A percentile compares a stretch with the other conserved stretches of the same genome.
Evolutionary conservation across 257 asterid genomes (phyloP).

Genomic region (Solanum okadae): DNA sequence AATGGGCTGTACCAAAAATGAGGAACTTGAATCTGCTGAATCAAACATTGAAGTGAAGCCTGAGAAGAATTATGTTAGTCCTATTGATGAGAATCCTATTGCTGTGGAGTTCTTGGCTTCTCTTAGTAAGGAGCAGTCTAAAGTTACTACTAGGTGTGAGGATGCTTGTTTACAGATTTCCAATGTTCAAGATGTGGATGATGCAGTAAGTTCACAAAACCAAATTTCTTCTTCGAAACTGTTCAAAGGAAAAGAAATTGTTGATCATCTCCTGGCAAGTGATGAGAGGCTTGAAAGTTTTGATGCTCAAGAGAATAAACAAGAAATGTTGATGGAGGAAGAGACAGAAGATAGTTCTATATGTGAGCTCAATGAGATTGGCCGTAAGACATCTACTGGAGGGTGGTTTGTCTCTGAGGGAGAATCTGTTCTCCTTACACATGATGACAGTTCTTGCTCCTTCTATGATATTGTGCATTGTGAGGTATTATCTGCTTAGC

Average conservation of each 20-base stretch:
- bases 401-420: conserved; percentile 97
- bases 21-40: conserved; percentile 9
- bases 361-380: conserved; percentile 41
- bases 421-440: conserved; percentile 70
- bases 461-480: conserved; percentile 60
- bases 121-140: conserved; percentile 17
- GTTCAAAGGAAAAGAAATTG: conserved; percentile 14
- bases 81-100: conserved; percentile 29
- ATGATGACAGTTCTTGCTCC: conserved; percentile 72
- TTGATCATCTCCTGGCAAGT: conserved; percentile 40
- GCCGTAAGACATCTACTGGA: conserved; percentile 60
- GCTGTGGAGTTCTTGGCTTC: conserved; percentile 41
- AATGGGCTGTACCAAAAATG: conserved; percentile 1
- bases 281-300: conserved; percentile 59
- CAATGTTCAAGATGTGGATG: conserved; percentile 51
- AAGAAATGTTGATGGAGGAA: conserved; percentile 41
- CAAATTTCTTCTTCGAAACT: conserved; percentile 16
- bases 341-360: conserved; percentile 37
- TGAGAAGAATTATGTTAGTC: conserved; percentile 15
- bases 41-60: conserved; percentile 8
- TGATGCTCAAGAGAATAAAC: conserved; percentile 46
- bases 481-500: conserved; percentile 38
- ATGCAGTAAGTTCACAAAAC: conserved; percentile 6
- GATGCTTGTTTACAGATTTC: conserved; percentile 8
- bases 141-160: neutral